Evolutionary conservation across 73 alveolate species (phyloP).

Genomic region (Paraurostyla sp.): DNA sequence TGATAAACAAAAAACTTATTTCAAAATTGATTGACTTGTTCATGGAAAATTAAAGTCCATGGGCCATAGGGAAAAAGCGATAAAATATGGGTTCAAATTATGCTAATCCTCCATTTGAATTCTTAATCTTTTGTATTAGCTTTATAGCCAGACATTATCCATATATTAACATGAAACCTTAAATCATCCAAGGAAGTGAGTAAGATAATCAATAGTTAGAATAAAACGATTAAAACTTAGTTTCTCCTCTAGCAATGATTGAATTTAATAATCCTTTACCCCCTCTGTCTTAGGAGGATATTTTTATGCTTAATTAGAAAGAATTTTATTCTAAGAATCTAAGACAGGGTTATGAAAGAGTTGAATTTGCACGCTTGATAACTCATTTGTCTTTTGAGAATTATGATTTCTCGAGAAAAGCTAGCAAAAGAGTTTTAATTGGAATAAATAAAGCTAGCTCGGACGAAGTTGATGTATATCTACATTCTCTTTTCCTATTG

Average conservation of each 20-base stretch:
- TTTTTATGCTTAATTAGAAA: constrained; percentile 30
- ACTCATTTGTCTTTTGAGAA: constrained; percentile 7
- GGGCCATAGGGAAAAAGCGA: constrained; percentile 28
- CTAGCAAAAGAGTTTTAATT: not conserved
- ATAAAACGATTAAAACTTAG: not conserved
- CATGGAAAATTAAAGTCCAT: constrained; percentile 48
- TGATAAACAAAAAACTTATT: not conserved
- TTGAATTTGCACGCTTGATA: constrained; percentile 18
- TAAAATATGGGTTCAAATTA: constrained; percentile 57
- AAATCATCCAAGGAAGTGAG: not conserved
- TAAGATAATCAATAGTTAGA: not conserved
- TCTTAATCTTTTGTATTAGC: not conserved
- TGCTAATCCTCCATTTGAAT: constrained; percentile 54
- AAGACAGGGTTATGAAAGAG: not conserved
- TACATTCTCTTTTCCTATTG: not conserved
- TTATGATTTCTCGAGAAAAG: not conserved
- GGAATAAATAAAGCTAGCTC: constrained; percentile 40
- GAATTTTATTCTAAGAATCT: not conserved
- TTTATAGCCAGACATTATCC: not conserved
- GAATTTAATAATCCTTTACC: too few species aligned
- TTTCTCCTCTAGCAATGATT: too few species aligned
- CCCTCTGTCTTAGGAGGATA: constrained; percentile 8
- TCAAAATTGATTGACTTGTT: constrained; percentile 35
- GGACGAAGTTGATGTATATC: constrained; percentile 33
- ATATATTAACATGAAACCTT: not conserved